Conservation (phyloP, 768 basidiomycete genomes). For the Lactarius sanguifluus region DNA sequence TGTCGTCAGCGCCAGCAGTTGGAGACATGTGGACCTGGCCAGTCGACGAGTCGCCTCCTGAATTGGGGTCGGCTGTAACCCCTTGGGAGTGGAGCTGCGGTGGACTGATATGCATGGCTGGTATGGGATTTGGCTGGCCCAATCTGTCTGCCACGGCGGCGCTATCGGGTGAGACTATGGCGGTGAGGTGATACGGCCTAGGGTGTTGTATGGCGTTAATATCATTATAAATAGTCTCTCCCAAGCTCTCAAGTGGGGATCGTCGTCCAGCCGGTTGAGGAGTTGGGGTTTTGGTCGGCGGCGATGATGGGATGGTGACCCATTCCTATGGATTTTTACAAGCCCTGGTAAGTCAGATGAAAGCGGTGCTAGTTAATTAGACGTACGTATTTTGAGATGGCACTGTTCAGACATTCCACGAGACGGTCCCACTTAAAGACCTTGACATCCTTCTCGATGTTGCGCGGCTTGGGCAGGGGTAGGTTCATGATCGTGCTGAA, state of each 20-base stretch:
- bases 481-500: slow-evolving; percentile 98
- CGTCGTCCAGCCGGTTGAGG: slow-evolving; percentile 4
- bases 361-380: not conserved
- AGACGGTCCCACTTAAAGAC: slow-evolving; percentile 76
- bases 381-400: slow-evolving; percentile 80
- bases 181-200: not conserved
- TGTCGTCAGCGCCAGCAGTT: not conserved
- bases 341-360: not conserved
- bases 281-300: not conserved
- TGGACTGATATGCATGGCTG: slow-evolving; percentile 22
- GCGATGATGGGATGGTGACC: not conserved
- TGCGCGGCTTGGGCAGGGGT: slow-evolving; percentile 88
- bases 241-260: not conserved
- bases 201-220: not conserved
- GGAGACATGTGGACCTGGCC: slow-evolving; percentile 1
- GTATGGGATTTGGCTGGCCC: not conserved
- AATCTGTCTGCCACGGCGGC: not conserved
- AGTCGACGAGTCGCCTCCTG: not conserved
- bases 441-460: slow-evolving; percentile 97
- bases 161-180: not conserved
- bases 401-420: slow-evolving; percentile 73
- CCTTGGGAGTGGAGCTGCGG: slow-evolving; percentile 17
- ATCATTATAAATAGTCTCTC: not conserved
- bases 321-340: slow-evolving; percentile 12
- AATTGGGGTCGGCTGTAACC: not conserved